Evolutionary conservation across 345 rosid species (phyloP).

Genomic region (Clarkia xantiana): DNA sequence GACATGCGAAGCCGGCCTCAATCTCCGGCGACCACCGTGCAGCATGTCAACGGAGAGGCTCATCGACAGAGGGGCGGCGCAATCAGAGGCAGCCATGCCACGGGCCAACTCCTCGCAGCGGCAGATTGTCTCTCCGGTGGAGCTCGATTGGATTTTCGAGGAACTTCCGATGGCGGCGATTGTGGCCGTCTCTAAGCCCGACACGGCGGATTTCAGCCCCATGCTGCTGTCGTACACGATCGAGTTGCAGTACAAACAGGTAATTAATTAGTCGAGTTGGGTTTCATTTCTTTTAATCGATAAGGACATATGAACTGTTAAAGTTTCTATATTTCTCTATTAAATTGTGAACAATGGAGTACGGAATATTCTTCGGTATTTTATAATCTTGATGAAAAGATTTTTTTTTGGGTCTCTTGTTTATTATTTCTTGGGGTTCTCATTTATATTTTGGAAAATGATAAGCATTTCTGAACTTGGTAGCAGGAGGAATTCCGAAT

Average conservation of each 20-base stretch:
- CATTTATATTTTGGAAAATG: too few relatives aligned
- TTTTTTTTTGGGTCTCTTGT: too few relatives aligned
- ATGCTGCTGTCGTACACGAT: constrained; percentile 75
- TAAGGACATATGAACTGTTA: too few relatives aligned
- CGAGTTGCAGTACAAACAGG: constrained; percentile 76
- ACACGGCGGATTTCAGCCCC: constrained; percentile 72
- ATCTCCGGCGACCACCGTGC: neutral
- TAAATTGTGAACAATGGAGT: too few relatives aligned
- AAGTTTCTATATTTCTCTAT: too few relatives aligned
- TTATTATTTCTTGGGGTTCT: too few relatives aligned
- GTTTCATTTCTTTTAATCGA: too few relatives aligned
- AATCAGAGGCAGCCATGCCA: neutral
- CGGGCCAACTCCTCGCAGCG: constrained; percentile 5
- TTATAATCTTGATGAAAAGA: too few relatives aligned
- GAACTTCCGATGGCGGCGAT: constrained; percentile 54
- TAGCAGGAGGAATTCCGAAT: too few relatives aligned
- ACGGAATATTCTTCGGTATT: too few relatives aligned
- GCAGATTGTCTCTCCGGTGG: constrained; percentile 12
- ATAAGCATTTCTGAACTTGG: too few relatives aligned
- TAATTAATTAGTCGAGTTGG: neutral
- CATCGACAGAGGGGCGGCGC: constrained; percentile 6
- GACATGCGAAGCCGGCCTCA: neutral
- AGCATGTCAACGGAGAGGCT: constrained; percentile 49
- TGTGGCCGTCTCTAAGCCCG: constrained; percentile 62
- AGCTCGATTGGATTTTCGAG: constrained; percentile 34